phyloP scores from a whole-genome alignment of 495 filamentous ascomycete species.

The Parathielavia appendiculata region DNA sequence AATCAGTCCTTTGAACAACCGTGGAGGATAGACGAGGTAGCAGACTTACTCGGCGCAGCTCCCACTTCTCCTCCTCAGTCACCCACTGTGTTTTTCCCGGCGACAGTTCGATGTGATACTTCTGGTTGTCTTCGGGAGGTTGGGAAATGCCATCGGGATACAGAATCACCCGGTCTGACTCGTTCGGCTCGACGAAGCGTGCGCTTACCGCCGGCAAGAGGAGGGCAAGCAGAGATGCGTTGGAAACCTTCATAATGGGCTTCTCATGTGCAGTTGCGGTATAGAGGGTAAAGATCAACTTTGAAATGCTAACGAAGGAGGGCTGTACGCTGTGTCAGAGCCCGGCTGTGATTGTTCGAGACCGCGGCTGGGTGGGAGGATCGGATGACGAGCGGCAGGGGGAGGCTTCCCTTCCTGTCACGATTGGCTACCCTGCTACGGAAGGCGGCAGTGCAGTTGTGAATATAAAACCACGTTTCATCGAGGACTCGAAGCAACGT shows the following conservation, averaged over 20 bases:
- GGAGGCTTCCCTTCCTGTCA: too few relatives aligned
- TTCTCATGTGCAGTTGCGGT: background rate
- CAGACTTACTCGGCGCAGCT: slow-evolving; percentile 66
- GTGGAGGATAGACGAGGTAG: too few relatives aligned
- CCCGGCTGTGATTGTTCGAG: too few relatives aligned
- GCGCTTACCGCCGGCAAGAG: slow-evolving; percentile 47
- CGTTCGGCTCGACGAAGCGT: slow-evolving; percentile 48
- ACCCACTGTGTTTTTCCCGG: slow-evolving; percentile 83
- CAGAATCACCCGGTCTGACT: slow-evolving; percentile 38
- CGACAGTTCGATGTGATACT: slow-evolving; percentile 77
- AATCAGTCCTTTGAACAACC: slow-evolving; percentile 4
- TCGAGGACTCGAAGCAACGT: too few relatives aligned
- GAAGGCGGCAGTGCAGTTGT: too few relatives aligned
- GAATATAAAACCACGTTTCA: too few relatives aligned
- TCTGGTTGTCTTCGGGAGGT: slow-evolving; percentile 40
- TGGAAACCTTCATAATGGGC: slow-evolving; percentile 38
- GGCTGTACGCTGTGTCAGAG: too few relatives aligned
- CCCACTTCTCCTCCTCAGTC: slow-evolving; percentile 93
- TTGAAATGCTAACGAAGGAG: background rate
- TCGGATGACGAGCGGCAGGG: too few relatives aligned
- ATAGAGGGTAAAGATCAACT: background rate
- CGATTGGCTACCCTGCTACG: too few relatives aligned
- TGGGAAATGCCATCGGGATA: slow-evolving; percentile 30
- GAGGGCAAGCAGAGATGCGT: slow-evolving; percentile 43
- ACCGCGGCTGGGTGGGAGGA: too few relatives aligned